These are phyloP conservation scores for Quercus ilex DNA, from an alignment of 306 rosid genomes.

Conservation along the genomic window DNA sequence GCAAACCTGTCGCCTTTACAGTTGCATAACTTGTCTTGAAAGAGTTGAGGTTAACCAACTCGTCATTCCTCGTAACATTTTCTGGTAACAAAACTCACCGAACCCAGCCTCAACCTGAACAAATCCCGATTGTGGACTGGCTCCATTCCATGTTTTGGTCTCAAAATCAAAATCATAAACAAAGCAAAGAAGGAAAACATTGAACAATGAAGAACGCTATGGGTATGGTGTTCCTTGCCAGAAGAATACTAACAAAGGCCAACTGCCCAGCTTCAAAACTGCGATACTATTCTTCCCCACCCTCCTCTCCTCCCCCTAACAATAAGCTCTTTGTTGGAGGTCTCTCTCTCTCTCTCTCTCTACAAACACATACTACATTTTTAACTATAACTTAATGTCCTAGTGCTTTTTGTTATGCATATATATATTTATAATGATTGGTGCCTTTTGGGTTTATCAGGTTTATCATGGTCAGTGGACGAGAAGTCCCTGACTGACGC, in stretches of 20 bases:
- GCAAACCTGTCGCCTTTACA: no score
- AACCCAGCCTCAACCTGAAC: no score
- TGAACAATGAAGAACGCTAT: constrained; percentile 9
- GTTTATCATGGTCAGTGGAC: constrained; percentile 82
- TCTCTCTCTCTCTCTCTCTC: neutral
- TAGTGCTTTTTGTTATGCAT: neutral
- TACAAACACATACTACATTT: neutral
- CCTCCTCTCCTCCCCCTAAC: constrained; percentile 39
- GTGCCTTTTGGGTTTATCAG: constrained; percentile 38
- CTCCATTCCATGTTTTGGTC: no score
- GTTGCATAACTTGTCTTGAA: no score
- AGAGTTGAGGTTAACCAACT: no score
- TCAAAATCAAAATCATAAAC: no score
- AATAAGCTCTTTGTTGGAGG: constrained; percentile 86
- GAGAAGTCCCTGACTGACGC: constrained; percentile 77
- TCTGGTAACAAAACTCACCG: no score
- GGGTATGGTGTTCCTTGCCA: constrained; percentile 5
- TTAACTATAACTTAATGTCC: neutral
- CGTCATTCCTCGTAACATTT: no score
- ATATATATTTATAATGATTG: neutral
- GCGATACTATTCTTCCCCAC: constrained; percentile 43
- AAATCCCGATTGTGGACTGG: no score
- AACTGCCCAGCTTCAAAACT: constrained; percentile 11
- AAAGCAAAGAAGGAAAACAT: neutral
- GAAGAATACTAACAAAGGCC: constrained; percentile 20